Evolutionary conservation across 768 basidiomycete genomes (phyloP), one percentile per base, ranked within the genome.

Genomic region (Boletellus emodensis): DNA sequence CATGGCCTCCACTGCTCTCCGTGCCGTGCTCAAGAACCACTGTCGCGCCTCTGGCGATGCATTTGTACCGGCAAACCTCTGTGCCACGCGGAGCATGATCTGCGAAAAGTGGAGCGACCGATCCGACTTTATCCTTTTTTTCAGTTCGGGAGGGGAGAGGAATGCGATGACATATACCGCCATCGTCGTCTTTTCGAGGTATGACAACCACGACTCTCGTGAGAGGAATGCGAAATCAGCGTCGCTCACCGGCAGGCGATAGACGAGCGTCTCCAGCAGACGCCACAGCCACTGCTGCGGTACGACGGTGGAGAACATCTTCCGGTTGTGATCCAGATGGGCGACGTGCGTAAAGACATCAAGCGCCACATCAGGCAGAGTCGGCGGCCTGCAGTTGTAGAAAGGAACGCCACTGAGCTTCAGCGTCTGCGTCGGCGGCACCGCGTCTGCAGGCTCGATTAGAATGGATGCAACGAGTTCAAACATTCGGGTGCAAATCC

Each of bases 131-230:
- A 93, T 76, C 54, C 71, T 78, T 47, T 76, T 73, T 71, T 94
- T 93, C 54, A 94, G 62, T 24, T 79, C 75, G 4, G 85, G 83
- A 2, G 92, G 79, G 3, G 92, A 82, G 48, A 94, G 73, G 74
- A 93, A 97, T 20, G 85, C 81, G 55, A 97, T 72, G 34, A 85
- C 85, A 71, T 96, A 97, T 37, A 96, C 78, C n/a, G 81, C 79
- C 75, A 94, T 81, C 40, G 87, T 75, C 46, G 77, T 71, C 57
- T 87, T 88, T 73, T 94, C 90, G 54, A 90, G 69, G 66, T 90
- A 87, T 37, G 82, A 81, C 40, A 94, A 66, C 84, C 89, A 92
- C 18, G 71, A 61, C 61, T 90, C 85, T 55, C 81, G 75, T 47
- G 72, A 68, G 57, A 82, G 69, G 54, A 87, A 68, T 61, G 82